Percentiles rank a stretch among this genome's conserved stretches.
phyloP scores from a whole-genome alignment of 805 yeast genomes.

The Schwanniomyces pseudopolymorphus region DNA sequence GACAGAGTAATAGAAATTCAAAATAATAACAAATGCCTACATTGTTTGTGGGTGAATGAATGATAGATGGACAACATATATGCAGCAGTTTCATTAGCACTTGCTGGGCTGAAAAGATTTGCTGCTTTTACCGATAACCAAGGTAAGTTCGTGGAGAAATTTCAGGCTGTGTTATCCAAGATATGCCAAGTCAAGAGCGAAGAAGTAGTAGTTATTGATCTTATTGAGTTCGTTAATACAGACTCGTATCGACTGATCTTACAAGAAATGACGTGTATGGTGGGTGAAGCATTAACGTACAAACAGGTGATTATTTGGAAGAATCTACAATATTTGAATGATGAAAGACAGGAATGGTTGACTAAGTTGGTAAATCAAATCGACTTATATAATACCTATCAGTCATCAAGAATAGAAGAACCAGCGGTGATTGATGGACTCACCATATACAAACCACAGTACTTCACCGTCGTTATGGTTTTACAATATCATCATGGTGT shows the following conservation, averaged over 20 bases:
- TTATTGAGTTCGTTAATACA: not conserved
- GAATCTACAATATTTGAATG: constrained; percentile 13
- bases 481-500: constrained; percentile 7
- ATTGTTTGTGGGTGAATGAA: not conserved
- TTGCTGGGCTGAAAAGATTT: constrained; percentile 16
- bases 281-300: constrained; percentile 3
- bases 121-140: constrained; percentile 15
- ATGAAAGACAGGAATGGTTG: constrained; percentile 13
- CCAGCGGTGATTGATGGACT: constrained; percentile 5
- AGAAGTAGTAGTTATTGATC: constrained; percentile 11
- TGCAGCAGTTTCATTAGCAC: constrained; percentile 18
- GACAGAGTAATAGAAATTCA: too few relatives aligned
- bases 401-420: constrained; percentile 2
- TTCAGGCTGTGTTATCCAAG: constrained; percentile 7
- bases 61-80: constrained; percentile 18
- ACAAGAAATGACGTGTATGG: not conserved
- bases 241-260: not conserved
- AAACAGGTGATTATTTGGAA: constrained; percentile 15
- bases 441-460: constrained; percentile 12
- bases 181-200: constrained; percentile 6
- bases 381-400: constrained; percentile 20
- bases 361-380: constrained; percentile 17
- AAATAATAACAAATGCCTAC: constrained; percentile 1
- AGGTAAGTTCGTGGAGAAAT: constrained; percentile 1
- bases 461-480: constrained; percentile 16